Evolutionary conservation across 768 basidiomycete genomes (phyloP).

Genomic region (Lentinula boryana): DNA sequence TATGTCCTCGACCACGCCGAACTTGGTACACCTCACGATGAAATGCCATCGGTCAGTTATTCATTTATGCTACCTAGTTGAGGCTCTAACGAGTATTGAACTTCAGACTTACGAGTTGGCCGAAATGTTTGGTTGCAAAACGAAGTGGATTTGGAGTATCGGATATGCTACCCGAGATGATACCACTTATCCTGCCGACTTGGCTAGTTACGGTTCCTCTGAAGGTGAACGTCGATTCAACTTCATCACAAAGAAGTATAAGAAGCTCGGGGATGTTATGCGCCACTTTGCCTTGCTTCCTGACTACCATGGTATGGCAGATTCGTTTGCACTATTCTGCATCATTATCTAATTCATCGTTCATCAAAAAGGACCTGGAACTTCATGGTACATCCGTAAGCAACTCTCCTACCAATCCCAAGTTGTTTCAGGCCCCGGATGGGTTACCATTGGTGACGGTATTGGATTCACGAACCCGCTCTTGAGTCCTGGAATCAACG

Average conservation of each 20-base stretch:
- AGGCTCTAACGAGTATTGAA: not conserved
- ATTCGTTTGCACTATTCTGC: not conserved
- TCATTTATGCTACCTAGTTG: not conserved
- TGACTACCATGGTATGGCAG: constrained; percentile 1
- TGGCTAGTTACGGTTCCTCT: constrained; percentile 6
- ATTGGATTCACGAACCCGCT: constrained; percentile 13
- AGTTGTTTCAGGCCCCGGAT: constrained; percentile 11
- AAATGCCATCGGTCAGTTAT: constrained; percentile 1
- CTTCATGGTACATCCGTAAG: constrained; percentile 13
- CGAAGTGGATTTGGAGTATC: constrained; percentile 11
- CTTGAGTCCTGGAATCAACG: constrained; percentile 13
- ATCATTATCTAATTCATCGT: not conserved
- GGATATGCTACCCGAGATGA: constrained; percentile 11
- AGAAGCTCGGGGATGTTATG: constrained; percentile 11
- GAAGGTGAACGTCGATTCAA: constrained; percentile 12
- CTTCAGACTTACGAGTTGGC: constrained; percentile 6
- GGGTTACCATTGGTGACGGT: constrained; percentile 11
- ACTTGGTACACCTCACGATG: constrained; percentile 9
- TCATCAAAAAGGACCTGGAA: constrained; percentile 7
- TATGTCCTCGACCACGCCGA: constrained; percentile 11
- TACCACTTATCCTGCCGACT: constrained; percentile 9
- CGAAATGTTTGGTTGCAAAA: constrained; percentile 9
- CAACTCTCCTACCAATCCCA: constrained; percentile 11
- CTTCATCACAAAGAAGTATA: constrained; percentile 11
- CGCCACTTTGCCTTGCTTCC: constrained; percentile 9